Conservation (phyloP, 225 moss, liverwort and hornwort genomes). For the Straminergon stramineum region DNA sequence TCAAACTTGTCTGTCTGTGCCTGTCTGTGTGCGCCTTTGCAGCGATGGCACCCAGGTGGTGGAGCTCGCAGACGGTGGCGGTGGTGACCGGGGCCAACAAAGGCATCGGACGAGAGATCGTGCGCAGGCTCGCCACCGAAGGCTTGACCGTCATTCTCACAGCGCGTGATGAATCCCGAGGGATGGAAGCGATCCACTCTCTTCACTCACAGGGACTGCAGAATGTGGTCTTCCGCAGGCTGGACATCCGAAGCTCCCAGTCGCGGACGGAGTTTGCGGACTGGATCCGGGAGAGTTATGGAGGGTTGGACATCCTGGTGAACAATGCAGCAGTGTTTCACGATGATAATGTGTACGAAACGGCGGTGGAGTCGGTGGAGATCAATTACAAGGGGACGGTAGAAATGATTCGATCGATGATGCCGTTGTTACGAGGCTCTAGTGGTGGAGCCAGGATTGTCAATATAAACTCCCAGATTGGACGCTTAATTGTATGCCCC, state of each 20-base stretch:
- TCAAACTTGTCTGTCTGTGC: not conserved
- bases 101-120: slow-evolving; percentile 4
- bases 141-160: slow-evolving; percentile 25
- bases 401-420: slow-evolving; percentile 10
- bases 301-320: slow-evolving; percentile 51
- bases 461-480: slow-evolving; percentile 11
- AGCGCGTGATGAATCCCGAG: slow-evolving; percentile 16
- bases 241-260: slow-evolving; percentile 24
- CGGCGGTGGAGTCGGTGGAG: not conserved
- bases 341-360: not conserved
- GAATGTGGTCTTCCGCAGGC: slow-evolving; percentile 20
- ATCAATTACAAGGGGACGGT: slow-evolving; percentile 27
- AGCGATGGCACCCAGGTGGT: not conserved
- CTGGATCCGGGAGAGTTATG: slow-evolving; percentile 29
- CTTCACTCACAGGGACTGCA: slow-evolving; percentile 20
- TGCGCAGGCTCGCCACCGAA: not conserved
- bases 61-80: slow-evolving; percentile 16
- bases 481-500: slow-evolving; percentile 16
- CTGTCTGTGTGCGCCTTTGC: not conserved
- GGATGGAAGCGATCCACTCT: not conserved
- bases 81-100: slow-evolving; percentile 25
- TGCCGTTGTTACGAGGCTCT: slow-evolving; percentile 25
- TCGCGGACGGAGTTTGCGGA: slow-evolving; percentile 14
- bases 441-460: slow-evolving; percentile 28
- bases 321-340: slow-evolving; percentile 42